Conservation (phyloP, 2,329 filamentous ascomycete species). For the Ceratocystis huliohia region DNA sequence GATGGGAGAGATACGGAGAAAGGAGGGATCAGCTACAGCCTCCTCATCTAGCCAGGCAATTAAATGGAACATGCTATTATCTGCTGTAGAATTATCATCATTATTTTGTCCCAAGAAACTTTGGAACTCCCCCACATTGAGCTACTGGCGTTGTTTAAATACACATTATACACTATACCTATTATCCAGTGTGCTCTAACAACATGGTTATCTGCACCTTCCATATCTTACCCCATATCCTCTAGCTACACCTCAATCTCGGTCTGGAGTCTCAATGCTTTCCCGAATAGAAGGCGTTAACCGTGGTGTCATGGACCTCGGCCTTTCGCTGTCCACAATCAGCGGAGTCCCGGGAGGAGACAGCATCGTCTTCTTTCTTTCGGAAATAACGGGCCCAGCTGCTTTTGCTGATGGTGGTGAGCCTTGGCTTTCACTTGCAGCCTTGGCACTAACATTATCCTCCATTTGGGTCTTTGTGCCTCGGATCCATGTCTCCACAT, state of each 20-base stretch:
- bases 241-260: constrained; percentile 47
- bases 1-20: neutral
- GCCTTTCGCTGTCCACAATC: neutral
- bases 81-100: neutral
- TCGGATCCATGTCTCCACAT: constrained; percentile 15
- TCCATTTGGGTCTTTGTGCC: neutral
- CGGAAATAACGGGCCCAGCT: neutral
- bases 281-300: constrained; percentile 39
- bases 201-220: neutral
- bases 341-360: neutral
- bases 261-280: constrained; percentile 48
- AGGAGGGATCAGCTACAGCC: neutral
- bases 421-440: neutral
- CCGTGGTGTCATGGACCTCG: constrained; percentile 25
- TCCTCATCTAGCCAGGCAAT: neutral
- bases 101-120: neutral
- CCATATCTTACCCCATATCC: neutral
- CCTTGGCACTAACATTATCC: neutral
- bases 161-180: constrained; percentile 7
- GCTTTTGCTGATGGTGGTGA: neutral
- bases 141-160: neutral
- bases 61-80: neutral
- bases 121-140: neutral
- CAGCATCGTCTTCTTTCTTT: constrained; percentile 2
- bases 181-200: neutral